Evolutionary conservation across 2,329 filamentous ascomycete species (phyloP), one percentile per base, ranked within the genome.

Genomic region (Cryphonectria nitschkei): DNA sequence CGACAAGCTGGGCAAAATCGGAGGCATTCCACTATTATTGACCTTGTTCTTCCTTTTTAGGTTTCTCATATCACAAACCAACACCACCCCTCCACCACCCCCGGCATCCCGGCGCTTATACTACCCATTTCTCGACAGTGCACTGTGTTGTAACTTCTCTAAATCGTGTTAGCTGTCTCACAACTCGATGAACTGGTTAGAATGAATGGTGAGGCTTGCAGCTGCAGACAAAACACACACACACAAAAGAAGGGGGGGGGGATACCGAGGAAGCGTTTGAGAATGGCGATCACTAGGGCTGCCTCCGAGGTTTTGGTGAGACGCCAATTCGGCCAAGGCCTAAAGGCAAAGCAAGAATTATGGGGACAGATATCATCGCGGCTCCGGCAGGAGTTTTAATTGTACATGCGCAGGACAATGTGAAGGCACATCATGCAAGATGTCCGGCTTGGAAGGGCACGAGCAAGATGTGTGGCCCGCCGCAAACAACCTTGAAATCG

Each of bases 351-450:
- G 37, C 61, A n/a, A 62, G 32, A 43, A 22, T 50, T 67, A 65
- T 54, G 58, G 63, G 19, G 52, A 50, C 22, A 37, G 39, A 37
- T 52, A 68, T 41, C 29, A 34, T 41, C 61, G 69, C 32, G 61
- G 66, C 69, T 65, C 62, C 61, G n/a, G 32, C 26, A 39, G 39
- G 26, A 34, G 34, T 34, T 34, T 32, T 13, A 7, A 8, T 26
- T 5, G 61, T 46, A 62, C 50, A 64, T 39, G 56, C 41, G 66
- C 66, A 52, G 68, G 66, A 65, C 66, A 22, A 32, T 39, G 52
- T 37, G 41, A 14, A 63, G 58, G 70, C 26, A 72, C 65, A 72
- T 70, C 65, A 70, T 70, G 39, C 50, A 70, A 67, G 54, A 58
- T 58, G 54, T 19, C 54, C 54, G 6, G 54, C 29, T 58, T 58